Base-by-base conservation (phyloP, 2,329 filamentous ascomycete genomes). In the Aureobasidium sp. region DNA sequence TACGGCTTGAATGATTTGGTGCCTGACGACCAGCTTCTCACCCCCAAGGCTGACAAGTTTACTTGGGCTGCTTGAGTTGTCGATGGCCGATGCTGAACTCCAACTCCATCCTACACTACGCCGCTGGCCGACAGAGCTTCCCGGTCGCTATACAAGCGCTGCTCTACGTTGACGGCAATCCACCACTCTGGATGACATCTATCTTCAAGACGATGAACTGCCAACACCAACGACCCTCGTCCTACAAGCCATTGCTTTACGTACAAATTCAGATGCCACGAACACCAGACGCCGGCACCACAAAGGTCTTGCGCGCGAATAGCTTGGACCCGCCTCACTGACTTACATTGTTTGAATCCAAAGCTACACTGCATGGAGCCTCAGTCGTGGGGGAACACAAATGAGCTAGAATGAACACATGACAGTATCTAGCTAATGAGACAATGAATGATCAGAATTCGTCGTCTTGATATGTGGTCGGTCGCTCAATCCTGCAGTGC, bases 1-100 rank as follows among this genome's bases (percentile, higher is more conserved):
- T 62, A 62, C 15, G 60, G 60, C 17, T 9, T 62, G 25, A 54
- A 57, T 9, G 38, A 62, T n/a, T n/a, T 62, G 46, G 46, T 51
- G 38, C 60, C 60, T 23, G 60, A 62, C 21, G 53, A 58, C n/a
- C 37, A 60, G 13, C 38, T 60, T 15, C 17, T 33, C 3, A 60
- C 58, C 1, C 58, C 58, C 31, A 60, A 60, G 42, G 38, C 49
- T 19, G 38, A 60, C 40, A 60, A 60, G 42, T 60, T 60, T 17
- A 27, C 58, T 9, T 57, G 53, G 53, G 50, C 23, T 42, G 51
- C 37, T 54, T 54, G 51, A 54, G 7, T 27, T 7, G 3, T 46
- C 3, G 7, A 17, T 29, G 21, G 15, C 7, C 13, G 7, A 17
- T 10, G 6, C 8, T 29, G 4, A 35, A 35, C 23, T 11, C 4